Evolutionary conservation across 495 filamentous ascomycete species (phyloP).

Genomic region (Xylaria nigripes): DNA sequence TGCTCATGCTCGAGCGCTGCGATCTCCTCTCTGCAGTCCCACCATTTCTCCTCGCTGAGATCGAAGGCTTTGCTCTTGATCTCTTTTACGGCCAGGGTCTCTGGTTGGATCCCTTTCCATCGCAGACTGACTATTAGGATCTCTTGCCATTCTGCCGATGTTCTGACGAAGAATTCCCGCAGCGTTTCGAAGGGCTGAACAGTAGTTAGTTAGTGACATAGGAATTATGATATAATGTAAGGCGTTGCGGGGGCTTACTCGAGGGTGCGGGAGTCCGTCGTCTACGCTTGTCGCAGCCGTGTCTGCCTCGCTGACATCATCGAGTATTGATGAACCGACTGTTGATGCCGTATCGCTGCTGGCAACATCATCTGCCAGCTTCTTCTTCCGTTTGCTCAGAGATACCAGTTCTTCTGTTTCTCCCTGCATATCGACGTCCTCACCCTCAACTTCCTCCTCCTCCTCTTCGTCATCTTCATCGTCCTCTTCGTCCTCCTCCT

Average conservation of each 20-base stretch:
- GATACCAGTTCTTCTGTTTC: constrained; percentile 36
- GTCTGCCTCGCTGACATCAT: constrained; percentile 43
- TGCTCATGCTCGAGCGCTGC: constrained; percentile 90
- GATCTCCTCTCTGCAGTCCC: constrained; percentile 95
- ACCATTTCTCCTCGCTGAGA: constrained; percentile 91
- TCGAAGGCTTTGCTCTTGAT: constrained; percentile 82
- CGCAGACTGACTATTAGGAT: constrained; percentile 60
- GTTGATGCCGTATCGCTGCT: constrained; percentile 28
- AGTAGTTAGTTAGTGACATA: constrained; percentile 21
- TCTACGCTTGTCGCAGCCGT: constrained; percentile 37
- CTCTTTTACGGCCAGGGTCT: constrained; percentile 74
- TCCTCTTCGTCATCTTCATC: constrained; percentile 63
- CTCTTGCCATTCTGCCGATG: constrained; percentile 85
- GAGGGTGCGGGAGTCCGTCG: constrained; percentile 53
- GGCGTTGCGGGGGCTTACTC: constrained; percentile 25
- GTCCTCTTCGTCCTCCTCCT: constrained; percentile 63
- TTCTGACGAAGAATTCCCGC: constrained; percentile 85
- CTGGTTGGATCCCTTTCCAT: constrained; percentile 49
- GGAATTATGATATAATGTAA: not conserved
- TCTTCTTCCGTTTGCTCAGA: constrained; percentile 42
- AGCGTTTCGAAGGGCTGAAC: constrained; percentile 85
- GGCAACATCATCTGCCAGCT: constrained; percentile 31
- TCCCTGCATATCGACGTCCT: constrained; percentile 61
- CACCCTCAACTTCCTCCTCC: constrained; percentile 61
- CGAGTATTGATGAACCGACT: constrained; percentile 25